A percentile compares a stretch with the other conserved stretches of the same genome.
Evolutionary conservation across 495 filamentous ascomycete genomes (phyloP).

Genomic region (Tuber calosporum): DNA sequence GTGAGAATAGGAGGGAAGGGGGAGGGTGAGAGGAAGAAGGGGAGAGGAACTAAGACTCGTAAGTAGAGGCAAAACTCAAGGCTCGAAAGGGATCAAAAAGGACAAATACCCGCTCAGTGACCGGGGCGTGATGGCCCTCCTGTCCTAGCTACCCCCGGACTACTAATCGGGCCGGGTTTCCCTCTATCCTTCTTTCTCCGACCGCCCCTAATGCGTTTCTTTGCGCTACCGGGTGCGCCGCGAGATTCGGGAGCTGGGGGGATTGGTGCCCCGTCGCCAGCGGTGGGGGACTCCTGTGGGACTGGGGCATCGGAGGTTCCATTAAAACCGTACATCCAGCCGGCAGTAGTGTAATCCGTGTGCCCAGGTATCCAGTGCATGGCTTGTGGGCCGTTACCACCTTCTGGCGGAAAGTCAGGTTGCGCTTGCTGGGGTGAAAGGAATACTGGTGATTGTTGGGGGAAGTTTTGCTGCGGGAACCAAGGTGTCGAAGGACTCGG

Average conservation of each 20-base stretch:
- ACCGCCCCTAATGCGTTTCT: background rate
- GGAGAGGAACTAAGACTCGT: background rate
- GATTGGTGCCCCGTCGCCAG: background rate
- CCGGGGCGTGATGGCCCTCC: background rate
- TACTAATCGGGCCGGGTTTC: background rate
- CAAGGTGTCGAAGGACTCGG: constrained; percentile 29
- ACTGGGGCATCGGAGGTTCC: background rate
- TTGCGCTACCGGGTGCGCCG: background rate
- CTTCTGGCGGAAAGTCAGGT: background rate
- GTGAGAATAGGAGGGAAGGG: background rate
- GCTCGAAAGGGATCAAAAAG: background rate
- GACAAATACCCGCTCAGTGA: background rate
- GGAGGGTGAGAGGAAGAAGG: background rate
- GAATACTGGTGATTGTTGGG: constrained; percentile 31
- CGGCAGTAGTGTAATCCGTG: constrained; percentile 36
- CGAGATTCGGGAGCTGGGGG: background rate
- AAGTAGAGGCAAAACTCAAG: constrained; percentile 3
- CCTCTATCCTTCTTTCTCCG: background rate
- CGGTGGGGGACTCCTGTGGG: background rate
- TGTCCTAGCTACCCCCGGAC: background rate
- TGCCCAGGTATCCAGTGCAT: constrained; percentile 40
- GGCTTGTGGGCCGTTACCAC: constrained; percentile 19
- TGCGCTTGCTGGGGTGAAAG: constrained; percentile 8
- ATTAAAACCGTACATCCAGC: constrained; percentile 38
- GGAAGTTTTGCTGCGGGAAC: constrained; percentile 28